Percentiles rank a stretch among this genome's conserved stretches.
Evolutionary conservation across 108 stramenopile species (phyloP).

Genomic region (Cyclotella atomus): DNA sequence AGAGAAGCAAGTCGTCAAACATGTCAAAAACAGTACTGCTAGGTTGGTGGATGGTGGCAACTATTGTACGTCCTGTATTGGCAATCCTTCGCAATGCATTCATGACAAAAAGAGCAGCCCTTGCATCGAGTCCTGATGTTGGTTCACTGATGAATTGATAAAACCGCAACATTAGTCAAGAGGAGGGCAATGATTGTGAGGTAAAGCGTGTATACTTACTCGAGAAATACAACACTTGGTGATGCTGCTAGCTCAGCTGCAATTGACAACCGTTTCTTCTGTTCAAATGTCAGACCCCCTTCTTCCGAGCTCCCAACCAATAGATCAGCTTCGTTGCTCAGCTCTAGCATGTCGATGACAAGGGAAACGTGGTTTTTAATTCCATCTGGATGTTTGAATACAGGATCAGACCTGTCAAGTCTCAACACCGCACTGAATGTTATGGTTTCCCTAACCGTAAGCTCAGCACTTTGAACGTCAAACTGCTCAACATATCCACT

Average conservation of each 20-base stretch:
- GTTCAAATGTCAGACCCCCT: constrained; percentile 75
- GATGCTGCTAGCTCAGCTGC: constrained; percentile 82
- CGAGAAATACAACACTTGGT: constrained; percentile 64
- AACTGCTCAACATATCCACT: constrained; percentile 86
- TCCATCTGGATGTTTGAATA: constrained; percentile 18
- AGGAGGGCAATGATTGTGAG: not conserved
- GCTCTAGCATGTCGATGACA: constrained; percentile 67
- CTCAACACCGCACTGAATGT: constrained; percentile 71
- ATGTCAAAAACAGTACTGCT: constrained; percentile 57
- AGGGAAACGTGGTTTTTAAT: constrained; percentile 52
- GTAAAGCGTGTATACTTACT: not conserved
- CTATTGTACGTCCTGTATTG: constrained; percentile 62
- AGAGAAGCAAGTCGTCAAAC: constrained; percentile 58
- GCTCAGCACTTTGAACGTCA: constrained; percentile 68
- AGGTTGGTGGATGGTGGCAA: constrained; percentile 76
- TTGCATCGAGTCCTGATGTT: constrained; percentile 69
- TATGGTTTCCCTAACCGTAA: constrained; percentile 74
- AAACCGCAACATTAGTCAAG: too few species aligned
- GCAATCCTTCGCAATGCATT: constrained; percentile 47
- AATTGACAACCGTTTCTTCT: constrained; percentile 77
- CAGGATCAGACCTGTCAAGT: constrained; percentile 45
- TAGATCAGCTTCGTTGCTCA: constrained; percentile 55
- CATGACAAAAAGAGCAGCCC: constrained; percentile 70
- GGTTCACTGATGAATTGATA: constrained; percentile 49
- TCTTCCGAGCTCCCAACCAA: constrained; percentile 58